phyloP scores from a whole-genome alignment of 176 grass and related monocot species.

The Alloteropsis semialata region DNA sequence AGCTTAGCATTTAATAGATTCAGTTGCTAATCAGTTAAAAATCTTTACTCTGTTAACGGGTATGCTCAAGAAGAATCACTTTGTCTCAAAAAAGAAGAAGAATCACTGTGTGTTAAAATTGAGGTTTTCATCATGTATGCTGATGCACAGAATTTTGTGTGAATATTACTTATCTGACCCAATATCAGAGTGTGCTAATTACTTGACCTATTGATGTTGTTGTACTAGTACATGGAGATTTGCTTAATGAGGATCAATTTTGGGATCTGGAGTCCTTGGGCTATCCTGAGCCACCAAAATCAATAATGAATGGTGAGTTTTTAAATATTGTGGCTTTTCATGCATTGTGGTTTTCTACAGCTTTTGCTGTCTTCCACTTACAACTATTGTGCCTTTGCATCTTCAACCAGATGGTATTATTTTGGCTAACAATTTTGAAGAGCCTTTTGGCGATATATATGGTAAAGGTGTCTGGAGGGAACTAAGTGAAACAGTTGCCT shows the following conservation, averaged over 20 bases:
- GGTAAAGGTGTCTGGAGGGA: neutral
- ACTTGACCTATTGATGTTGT: neutral
- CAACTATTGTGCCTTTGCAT: neutral
- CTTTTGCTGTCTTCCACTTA: neutral
- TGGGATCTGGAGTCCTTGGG: neutral
- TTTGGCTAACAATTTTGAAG: slow-evolving; percentile 9
- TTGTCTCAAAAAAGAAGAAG: too few relatives aligned
- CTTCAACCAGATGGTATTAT: slow-evolving; percentile 8
- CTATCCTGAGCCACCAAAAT: neutral
- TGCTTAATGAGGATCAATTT: neutral
- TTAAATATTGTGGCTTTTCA: neutral
- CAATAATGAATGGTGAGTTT: neutral
- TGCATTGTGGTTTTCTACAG: neutral
- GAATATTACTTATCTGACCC: neutral
- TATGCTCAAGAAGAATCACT: neutral
- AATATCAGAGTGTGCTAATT: neutral
- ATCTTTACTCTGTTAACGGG: neutral
- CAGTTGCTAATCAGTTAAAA: neutral
- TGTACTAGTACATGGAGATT: neutral
- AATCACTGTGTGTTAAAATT: too few relatives aligned
- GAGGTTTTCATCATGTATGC: neutral
- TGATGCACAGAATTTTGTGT: neutral
- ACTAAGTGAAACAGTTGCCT: neutral
- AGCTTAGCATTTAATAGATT: neutral
- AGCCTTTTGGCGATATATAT: neutral